These are phyloP conservation scores for Rugonectria rugulosa DNA, from an alignment of 2,329 filamentous ascomycete genomes.

Conservation along the genomic window DNA sequence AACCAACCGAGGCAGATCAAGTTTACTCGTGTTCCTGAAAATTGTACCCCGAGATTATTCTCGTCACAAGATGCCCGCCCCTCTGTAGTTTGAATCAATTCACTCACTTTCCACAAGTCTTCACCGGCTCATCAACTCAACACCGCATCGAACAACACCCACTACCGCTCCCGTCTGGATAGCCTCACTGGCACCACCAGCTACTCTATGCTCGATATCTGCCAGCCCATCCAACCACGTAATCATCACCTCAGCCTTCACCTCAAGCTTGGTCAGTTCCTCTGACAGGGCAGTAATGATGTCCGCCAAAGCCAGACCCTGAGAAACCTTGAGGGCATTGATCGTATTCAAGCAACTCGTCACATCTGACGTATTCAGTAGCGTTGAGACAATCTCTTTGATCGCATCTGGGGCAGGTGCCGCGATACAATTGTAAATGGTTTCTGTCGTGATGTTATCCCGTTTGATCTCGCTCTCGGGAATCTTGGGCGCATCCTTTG, in stretches of 20 bases:
- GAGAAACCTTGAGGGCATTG: conserved; percentile 83
- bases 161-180: conserved; percentile 94
- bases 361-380: conserved; percentile 86
- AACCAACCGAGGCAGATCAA: too few species aligned
- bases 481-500: conserved; percentile 65
- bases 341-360: conserved; percentile 88
- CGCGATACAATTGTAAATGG: conserved; percentile 97
- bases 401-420: conserved; percentile 93
- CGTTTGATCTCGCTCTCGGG: conserved; percentile 72
- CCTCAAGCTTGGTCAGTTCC: conserved; percentile 82
- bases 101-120: not conserved
- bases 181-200: conserved; percentile 84
- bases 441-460: conserved; percentile 85
- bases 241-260: conserved; percentile 85
- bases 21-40: too few species aligned
- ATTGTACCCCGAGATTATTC: too few species aligned
- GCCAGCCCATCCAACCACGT: conserved; percentile 91
- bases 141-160: conserved; percentile 85
- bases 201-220: conserved; percentile 90
- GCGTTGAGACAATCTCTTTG: conserved; percentile 80
- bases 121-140: conserved; percentile 68
- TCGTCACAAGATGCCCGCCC: not conserved
- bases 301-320: conserved; percentile 90
- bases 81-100: not conserved
- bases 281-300: conserved; percentile 89